phyloP scores from a whole-genome alignment of 768 basidiomycete genomes.

The Kwoniella europaea region DNA sequence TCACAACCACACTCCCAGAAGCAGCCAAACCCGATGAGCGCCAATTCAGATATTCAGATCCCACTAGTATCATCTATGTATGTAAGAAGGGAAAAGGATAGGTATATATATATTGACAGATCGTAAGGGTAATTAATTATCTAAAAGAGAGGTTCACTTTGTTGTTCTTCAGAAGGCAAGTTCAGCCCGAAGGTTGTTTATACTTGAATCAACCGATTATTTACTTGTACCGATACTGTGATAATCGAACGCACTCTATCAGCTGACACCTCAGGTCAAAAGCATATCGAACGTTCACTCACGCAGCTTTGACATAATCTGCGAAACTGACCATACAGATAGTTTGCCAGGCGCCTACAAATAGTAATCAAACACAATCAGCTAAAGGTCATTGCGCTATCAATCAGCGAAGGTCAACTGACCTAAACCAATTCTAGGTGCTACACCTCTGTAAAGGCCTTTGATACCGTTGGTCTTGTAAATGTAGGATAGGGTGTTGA shows the following conservation, averaged over 20 bases:
- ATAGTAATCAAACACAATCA: background rate
- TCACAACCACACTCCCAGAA: too few relatives aligned
- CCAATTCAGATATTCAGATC: too few relatives aligned
- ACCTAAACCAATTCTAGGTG: slow-evolving; percentile 93
- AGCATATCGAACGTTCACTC: slow-evolving; percentile 28
- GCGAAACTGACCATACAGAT: slow-evolving; percentile 99
- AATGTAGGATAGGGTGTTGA: slow-evolving; percentile 90
- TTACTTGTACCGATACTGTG: slow-evolving; percentile 4
- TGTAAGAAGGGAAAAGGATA: too few relatives aligned
- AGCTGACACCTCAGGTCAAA: background rate
- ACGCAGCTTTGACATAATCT: slow-evolving; percentile 81
- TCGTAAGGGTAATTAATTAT: too few relatives aligned
- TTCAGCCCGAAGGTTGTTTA: too few relatives aligned
- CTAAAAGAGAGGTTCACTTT: too few relatives aligned
- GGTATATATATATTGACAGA: too few relatives aligned
- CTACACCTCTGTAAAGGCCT: slow-evolving; percentile 95
- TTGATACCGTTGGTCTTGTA: slow-evolving; percentile 96
- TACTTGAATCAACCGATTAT: background rate
- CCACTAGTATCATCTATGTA: too few relatives aligned
- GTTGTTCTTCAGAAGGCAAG: too few relatives aligned
- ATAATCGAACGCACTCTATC: background rate
- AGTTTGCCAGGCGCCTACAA: slow-evolving; percentile 49
- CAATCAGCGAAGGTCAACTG: slow-evolving; percentile 11
- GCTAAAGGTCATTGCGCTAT: background rate
- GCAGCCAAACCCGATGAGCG: too few relatives aligned